Evolutionary conservation across 148 eudicot genomes (phyloP), one percentile per base, ranked within the genome.

Genomic region (Linanthus parryae): DNA sequence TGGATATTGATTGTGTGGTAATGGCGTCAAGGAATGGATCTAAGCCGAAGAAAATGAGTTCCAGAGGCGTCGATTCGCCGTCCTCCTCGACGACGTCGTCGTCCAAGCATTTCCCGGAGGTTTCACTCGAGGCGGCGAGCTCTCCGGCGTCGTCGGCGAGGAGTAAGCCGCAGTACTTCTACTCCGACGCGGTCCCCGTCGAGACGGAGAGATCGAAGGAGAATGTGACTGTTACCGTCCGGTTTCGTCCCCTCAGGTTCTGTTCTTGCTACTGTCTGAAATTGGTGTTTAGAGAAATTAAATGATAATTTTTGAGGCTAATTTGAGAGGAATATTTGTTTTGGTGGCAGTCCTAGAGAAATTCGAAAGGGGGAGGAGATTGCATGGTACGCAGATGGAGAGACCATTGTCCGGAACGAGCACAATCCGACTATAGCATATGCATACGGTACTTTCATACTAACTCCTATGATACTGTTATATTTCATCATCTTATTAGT

Each of bases 341-440:
- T 61, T 65, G 52, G n/a, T n/a, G 67, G 29, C 66, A 88, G 99
- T 76, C 99, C 83, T 16, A 78, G 88, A 73, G 99, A 88, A 69
- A 88, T 94, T 51, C 76, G 91, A 54, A 91, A 73, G 24, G 99
- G 99, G 12, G 99, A 94, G 73, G 99, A 94, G 78, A 80, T 94
- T 31, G 83, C 99, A 15, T 92, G 99, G 99, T 92, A 92, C 57
- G 99, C 99, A 4, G 99, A 94, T 54, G 99, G 99, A 3, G 99
- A 94, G 64, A 88, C 82, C 12, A 73, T 88, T 29, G 96, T 88
- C 46, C 74, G 99, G 69, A 88, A 67, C 49, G 99, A 94, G 78
- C 72, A 80, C 18, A 82, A 80, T 78, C 82, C 76, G 2, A 60
- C 88, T 3, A 84, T 72, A 44, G 99, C 96, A 7, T 94, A 94